Evolutionary conservation across 768 basidiomycete species (phyloP), one percentile per base, ranked within the genome.

Genomic region (Pleurotus citrinopileatus): DNA sequence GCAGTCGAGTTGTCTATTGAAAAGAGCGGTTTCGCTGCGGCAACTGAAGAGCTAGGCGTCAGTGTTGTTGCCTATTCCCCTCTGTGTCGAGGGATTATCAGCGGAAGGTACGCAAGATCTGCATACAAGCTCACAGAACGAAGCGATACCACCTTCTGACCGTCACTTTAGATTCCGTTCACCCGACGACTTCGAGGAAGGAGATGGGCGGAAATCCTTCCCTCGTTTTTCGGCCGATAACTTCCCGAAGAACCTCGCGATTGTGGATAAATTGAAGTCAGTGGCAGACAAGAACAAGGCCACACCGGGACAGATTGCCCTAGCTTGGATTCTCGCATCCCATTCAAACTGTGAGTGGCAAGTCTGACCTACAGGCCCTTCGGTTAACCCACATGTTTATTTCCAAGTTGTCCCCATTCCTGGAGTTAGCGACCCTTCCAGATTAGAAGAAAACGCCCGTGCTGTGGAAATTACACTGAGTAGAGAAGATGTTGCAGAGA

Each of bases 201-300:
- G 54, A 15, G 74, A 75, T 52, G 66, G 67, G 37, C 58, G 74
- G 8, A 61, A 65, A 12, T 52, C 58, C 23, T 54, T 72, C 20
- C 73, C 72, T 15, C 58, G 63, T 37, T 67, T 65, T 54, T 67
- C 65, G 9, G 59, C 64, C 44, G 74, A 75, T 55, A 79, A 77
- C 61, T 79, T 80, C 61, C 72, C 73, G 0, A 75, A 70, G 52
- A 72, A 78, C 50, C 63, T 77, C 28, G 69, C 67, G 26, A 44
- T 77, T 4, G 69, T 59, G 6, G 70, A 74, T 4, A 62, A 63
- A 27, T 53, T 74, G 13, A 64, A 65, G 54, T 26, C 48, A 15
- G 65, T 74, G 26, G 71, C 66, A 5, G 56, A 60, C 26, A 63
- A 61, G 38, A 55, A 72, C 58, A 26, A 57, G 20, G 69, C 67